These are phyloP conservation scores for Botrytis deweyae DNA, from an alignment of 2,329 filamentous ascomycete species.

Conservation along the genomic window DNA sequence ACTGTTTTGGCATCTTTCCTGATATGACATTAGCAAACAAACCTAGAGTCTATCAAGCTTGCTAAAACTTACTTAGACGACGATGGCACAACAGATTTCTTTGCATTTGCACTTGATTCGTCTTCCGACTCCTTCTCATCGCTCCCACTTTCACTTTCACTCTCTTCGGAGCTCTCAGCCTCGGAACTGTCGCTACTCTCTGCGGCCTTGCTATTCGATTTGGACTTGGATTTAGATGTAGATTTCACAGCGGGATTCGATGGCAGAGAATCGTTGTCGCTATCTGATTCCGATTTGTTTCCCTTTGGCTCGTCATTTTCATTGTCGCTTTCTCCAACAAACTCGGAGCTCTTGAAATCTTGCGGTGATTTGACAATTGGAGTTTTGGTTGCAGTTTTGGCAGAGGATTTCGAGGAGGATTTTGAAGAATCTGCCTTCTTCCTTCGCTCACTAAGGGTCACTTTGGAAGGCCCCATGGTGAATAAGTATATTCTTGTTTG, in stretches of 20 bases:
- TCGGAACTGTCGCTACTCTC: conserved; percentile 27
- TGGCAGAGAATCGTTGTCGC: conserved; percentile 31
- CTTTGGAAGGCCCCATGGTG: conserved; percentile 28
- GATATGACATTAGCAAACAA: conserved; percentile 8
- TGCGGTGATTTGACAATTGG: conserved; percentile 12
- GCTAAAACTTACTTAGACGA: conserved; percentile 23
- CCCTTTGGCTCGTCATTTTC: conserved; percentile 28
- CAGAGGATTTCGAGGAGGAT: conserved; percentile 17
- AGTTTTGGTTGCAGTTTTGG: conserved; percentile 5
- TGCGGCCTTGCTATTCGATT: conserved; percentile 33
- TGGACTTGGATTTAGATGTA: conserved; percentile 15
- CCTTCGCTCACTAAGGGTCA: conserved; percentile 25
- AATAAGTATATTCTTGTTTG: conserved; percentile 7
- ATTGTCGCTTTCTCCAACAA: conserved; percentile 36
- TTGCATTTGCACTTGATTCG: conserved; percentile 18
- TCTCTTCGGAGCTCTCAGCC: conserved; percentile 36
- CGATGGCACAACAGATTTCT: not conserved
- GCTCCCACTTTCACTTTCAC: conserved; percentile 31
- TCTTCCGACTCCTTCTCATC: conserved; percentile 32
- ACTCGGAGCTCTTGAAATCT: conserved; percentile 36
- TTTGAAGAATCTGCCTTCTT: conserved; percentile 28
- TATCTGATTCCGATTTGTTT: conserved; percentile 28
- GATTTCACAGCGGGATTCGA: conserved; percentile 21
- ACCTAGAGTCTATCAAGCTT: not conserved
- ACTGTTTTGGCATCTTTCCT: conserved; percentile 23